phyloP scores from a whole-genome alignment of 2,329 filamentous ascomycete species.

The Macrophomina phaseolina region DNA sequence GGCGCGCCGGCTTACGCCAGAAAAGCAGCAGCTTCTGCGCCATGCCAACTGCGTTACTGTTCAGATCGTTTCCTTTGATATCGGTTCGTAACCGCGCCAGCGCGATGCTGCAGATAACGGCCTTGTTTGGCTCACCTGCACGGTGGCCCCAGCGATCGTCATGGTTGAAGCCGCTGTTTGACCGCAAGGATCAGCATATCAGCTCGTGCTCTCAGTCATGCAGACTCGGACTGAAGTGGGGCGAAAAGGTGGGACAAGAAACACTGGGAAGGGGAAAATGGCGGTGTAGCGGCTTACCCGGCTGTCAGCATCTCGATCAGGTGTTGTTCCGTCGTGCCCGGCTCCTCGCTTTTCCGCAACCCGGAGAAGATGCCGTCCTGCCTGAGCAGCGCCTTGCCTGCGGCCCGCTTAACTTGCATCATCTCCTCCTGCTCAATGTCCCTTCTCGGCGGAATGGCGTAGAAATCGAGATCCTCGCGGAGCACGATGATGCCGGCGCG shows the following conservation, averaged over 20 bases:
- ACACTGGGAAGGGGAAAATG: background rate
- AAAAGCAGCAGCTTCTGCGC: constrained; percentile 96
- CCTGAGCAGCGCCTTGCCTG: constrained; percentile 80
- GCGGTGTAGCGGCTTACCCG: constrained; percentile 67
- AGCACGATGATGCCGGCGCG: constrained; percentile 96
- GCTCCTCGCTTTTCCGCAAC: constrained; percentile 91
- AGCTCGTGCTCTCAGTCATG: constrained; percentile 27
- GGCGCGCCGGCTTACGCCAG: constrained; percentile 93
- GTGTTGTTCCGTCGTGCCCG: constrained; percentile 95
- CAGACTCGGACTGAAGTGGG: constrained; percentile 3
- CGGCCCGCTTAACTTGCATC: constrained; percentile 94
- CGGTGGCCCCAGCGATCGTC: constrained; percentile 96
- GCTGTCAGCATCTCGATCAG: constrained; percentile 99
- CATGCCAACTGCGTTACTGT: constrained; percentile 86
- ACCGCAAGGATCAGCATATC: constrained; percentile 19
- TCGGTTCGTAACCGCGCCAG: constrained; percentile 92
- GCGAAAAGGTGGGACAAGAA: constrained; percentile 17
- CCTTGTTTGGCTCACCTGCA: constrained; percentile 97
- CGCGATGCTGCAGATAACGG: constrained; percentile 95
- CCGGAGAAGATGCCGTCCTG: constrained; percentile 97
- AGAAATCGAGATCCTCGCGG: constrained; percentile 95
- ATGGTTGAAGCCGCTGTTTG: constrained; percentile 85
- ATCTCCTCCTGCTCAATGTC: constrained; percentile 89
- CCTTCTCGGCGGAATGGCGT: constrained; percentile 84
- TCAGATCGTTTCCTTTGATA: constrained; percentile 77